Base-by-base conservation (phyloP, 2,329 filamentous ascomycete genomes). In the Beauveria sp. region DNA sequence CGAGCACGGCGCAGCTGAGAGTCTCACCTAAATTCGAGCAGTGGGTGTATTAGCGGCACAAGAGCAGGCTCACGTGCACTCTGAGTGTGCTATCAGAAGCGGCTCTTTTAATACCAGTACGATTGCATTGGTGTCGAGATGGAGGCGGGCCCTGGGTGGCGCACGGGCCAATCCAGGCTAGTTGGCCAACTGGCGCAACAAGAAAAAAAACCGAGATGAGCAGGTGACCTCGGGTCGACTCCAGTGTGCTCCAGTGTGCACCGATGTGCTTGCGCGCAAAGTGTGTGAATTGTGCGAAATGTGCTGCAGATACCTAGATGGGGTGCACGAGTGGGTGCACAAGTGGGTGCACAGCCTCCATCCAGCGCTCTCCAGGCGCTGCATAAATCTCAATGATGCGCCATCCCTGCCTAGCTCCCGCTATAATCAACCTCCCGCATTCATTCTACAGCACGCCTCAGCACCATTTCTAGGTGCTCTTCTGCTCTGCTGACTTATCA, bases 401-500 rank as follows among this genome's bases (percentile, higher is more conserved):
- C 22, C 12, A 26, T 10, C 22, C 14, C 24, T 30, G 47, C 47
- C 26, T 50, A 16, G 46, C 47, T 16, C 20, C 47, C 24, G 16
- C 48, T 51, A 7, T 51, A 51, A 51, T 30, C 26, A 51, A 37
- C 34, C 12, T 37, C 34, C 34, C 34, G 34, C 34, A 37, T 28
- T 12, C 7, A 37, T 37, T 52, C 48, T 52, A 14, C 48, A 52
- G 48, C 48, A 30, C 46, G 6, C 46, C 26, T 7, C 52, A 26
- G 37, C 43, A 30, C 30, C 14, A 57, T 43, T 41, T 46, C 12
- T 37, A 37, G 34, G 34, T 37, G 34, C 5, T 37, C 34, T 37
- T 37, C 30, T 61, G 53, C 37, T 43, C 59, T 61, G 59, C 53
- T 61, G 59, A 61, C 59, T 61, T 57, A 61, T 61, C 59, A 52